Base-by-base conservation (phyloP, 192 early-diverging fungal genomes). In the Pilobolus umbonatus region DNA sequence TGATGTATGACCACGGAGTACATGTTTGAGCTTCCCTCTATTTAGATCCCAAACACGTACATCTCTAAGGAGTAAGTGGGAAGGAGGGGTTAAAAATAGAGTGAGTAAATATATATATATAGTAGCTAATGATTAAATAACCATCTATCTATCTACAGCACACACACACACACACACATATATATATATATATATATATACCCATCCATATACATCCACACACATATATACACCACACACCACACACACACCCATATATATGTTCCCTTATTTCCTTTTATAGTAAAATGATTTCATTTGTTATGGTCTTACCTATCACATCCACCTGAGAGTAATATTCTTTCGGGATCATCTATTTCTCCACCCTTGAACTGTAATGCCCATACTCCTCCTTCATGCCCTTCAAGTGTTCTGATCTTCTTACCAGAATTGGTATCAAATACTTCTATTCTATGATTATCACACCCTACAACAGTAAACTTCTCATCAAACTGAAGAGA, bases 371-470 rank as follows among this genome's bases (percentile, higher is more conserved):
- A 94, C 58, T 95, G 88, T 42, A 99, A 71, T 25, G 95, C 93
- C 96, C 96, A 99, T 11, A 99, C 95, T 19, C 96, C 96, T 31
- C 95, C 95, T 44, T 88, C 82, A 66, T 93, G 89, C 15, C 96
- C 95, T 42, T 79, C 78, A 4, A 99, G 69, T 21, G 84, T 86
- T 60, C 87, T 73, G 21, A 85, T 58, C 29, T 87, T 64, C 2
- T 75, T 73, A 19, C 94, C 95, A 2, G 88, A 85, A 1, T 67
- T 74, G 10, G 89, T 85, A 72, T 92, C 91, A 71, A 94, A 98
- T 32, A 99, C 89, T 62, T 92, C 87, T 35, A 98, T 98, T 22
- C 86, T 81, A 57, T 90, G 85, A 34, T 95, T 93, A 74, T 99
- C 96, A 21, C 90, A 85, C 29, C 95, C 97, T 21, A 91, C 90